A percentile compares a stretch with the other conserved stretches of the same genome.
phyloP scores from a whole-genome alignment of 768 basidiomycete genomes.

The Serendipita sp. region DNA sequence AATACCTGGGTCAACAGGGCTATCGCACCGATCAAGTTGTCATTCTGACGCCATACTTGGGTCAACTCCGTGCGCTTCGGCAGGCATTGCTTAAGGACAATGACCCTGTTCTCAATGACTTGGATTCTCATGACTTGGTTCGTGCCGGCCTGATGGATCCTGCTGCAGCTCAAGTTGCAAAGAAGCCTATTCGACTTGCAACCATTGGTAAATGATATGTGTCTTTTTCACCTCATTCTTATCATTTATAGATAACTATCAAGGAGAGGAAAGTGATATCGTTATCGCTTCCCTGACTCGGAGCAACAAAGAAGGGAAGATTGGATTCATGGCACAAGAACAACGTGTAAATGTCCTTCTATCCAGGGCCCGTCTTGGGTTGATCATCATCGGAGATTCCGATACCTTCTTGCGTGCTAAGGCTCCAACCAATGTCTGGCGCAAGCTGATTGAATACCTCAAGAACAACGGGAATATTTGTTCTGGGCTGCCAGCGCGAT shows the following conservation, averaged over 20 bases:
- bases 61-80: slow-evolving; percentile 39
- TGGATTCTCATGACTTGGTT: slow-evolving; percentile 42
- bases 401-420: slow-evolving; percentile 37
- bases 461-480: slow-evolving; percentile 30
- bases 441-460: slow-evolving; percentile 30
- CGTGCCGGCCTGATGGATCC: slow-evolving; percentile 36
- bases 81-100: slow-evolving; percentile 25
- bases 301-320: slow-evolving; percentile 37
- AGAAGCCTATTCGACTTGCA: slow-evolving; percentile 36
- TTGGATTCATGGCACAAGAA: slow-evolving; percentile 56
- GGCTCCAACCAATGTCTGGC: slow-evolving; percentile 38
- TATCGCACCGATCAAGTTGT: slow-evolving; percentile 45
- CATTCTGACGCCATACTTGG: slow-evolving; percentile 52
- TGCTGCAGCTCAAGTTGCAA: slow-evolving; percentile 23
- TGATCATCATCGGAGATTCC: slow-evolving; percentile 51
- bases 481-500: slow-evolving; percentile 41
- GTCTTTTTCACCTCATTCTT: not conserved
- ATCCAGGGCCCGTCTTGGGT: slow-evolving; percentile 46
- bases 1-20: slow-evolving; percentile 51
- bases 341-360: slow-evolving; percentile 57
- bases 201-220: slow-evolving; percentile 37
- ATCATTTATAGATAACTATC: slow-evolving; percentile 43
- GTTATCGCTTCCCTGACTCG: slow-evolving; percentile 45
- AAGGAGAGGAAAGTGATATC: slow-evolving; percentile 59
- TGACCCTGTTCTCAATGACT: slow-evolving; percentile 47